Base-by-base conservation (phyloP, 2,329 filamentous ascomycete genomes). In the Penicillium psychrosexuale region DNA sequence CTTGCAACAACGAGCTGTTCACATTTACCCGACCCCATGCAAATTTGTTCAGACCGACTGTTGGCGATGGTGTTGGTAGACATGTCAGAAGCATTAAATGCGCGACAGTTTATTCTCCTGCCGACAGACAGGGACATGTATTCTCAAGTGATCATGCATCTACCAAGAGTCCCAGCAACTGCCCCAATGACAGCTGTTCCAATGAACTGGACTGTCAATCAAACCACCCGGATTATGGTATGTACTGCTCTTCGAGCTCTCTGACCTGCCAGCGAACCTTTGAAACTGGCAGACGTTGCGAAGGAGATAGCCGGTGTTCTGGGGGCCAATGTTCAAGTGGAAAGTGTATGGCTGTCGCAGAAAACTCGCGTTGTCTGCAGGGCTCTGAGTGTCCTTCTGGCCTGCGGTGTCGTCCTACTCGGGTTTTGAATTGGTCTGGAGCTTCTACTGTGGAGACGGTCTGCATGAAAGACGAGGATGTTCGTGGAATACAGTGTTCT, bases 1-100 rank as follows among this genome's bases (percentile, higher is more conserved):
- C 24, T 30, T 51, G 40, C 24, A 30, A 30, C 33, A 27, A 46
- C 27, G 49, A 51, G 27, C 24, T 51, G 13, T 51, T 51, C 27
- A 51, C 49, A 3, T 51, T 46, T 17, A 51, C 33, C 11, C 40
- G 40, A 15, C 49, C 49, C 31, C 49, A 51, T 28, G 24, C 33
- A 9, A 44, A 51, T 13, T 11, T 51, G 13, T 3, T 46, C 17
- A 46, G 28, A 39, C 47, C 4, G 15, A 13, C 19, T 13, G 31
- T 15, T 13, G 28, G 33, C 13, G 49, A 46, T 12, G 37, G 28
- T 9, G 5, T 51, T 17, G 40, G 49, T 8, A 51, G 8, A 37
- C 19, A 51, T n/a, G 40, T 17, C 33, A 28, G 40, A 30, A 51
- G 49, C 17, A 38, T 51, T 2, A 46, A 24, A 31, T 51, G 49